These are phyloP conservation scores for Suillus ampliporus DNA, from an alignment of 768 basidiomycete genomes.

Conservation along the genomic window DNA sequence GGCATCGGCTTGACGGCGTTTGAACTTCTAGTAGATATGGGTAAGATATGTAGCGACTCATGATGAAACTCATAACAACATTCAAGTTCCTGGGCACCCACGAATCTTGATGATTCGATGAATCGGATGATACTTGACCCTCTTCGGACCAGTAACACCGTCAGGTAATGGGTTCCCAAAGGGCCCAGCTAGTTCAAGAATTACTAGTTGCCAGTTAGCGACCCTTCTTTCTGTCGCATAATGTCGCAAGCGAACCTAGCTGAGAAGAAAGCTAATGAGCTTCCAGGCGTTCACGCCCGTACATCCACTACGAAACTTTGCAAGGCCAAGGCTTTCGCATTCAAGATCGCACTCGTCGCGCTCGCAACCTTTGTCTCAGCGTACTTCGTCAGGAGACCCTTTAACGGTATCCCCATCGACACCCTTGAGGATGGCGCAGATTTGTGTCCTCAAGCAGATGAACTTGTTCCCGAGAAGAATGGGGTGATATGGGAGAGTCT, in stretches of 20 bases:
- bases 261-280: not conserved
- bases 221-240: not conserved
- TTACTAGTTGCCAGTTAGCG: too few species aligned
- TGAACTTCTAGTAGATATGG: not conserved
- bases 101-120: too few species aligned
- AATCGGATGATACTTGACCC: too few species aligned
- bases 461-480: conserved; percentile 41
- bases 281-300: not conserved
- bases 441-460: conserved; percentile 42
- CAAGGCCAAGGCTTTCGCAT: conserved; percentile 20
- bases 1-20: not conserved
- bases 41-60: not conserved
- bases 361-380: conserved; percentile 23
- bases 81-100: too few species aligned
- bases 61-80: not conserved
- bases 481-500: conserved; percentile 39
- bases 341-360: conserved; percentile 19
- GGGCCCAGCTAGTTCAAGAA: too few species aligned
- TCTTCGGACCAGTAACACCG: too few species aligned
- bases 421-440: conserved; percentile 9
- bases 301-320: conserved; percentile 30
- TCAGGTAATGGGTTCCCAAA: too few species aligned
- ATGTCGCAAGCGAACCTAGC: not conserved
- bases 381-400: conserved; percentile 15
- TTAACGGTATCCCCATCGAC: not conserved